Evolutionary conservation across 2,329 filamentous ascomycete genomes (phyloP).

Genomic region (Myriosclerotinia curreyana): DNA sequence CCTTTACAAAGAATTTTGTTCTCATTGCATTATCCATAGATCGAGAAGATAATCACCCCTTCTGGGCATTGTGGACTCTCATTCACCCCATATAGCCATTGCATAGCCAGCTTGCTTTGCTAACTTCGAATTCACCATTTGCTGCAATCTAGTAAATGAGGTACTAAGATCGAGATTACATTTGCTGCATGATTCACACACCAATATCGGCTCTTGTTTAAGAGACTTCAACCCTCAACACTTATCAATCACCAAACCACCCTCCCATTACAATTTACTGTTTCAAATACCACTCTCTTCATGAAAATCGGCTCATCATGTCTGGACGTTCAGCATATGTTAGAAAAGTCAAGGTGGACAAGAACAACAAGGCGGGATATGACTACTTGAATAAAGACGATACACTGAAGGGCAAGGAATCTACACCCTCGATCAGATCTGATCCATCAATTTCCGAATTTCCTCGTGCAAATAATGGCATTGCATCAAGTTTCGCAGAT

Average conservation of each 20-base stretch:
- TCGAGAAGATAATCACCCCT: neutral
- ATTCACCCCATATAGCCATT: neutral
- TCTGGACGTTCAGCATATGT: slow-evolving; percentile 56
- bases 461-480: neutral
- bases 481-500: neutral
- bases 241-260: neutral
- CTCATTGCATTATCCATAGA: neutral
- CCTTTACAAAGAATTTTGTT: neutral
- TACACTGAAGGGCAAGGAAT: slow-evolving; percentile 8
- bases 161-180: too few species aligned
- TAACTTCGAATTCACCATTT: neutral
- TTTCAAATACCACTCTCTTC: neutral
- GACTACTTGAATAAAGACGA: slow-evolving; percentile 18
- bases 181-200: neutral
- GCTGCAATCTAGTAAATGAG: neutral
- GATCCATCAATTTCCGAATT: slow-evolving; percentile 15
- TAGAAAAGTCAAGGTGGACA: slow-evolving; percentile 54
- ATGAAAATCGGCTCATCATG: slow-evolving; percentile 41
- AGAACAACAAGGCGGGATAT: slow-evolving; percentile 27
- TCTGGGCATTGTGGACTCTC: neutral
- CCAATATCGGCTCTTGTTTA: neutral
- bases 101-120: neutral
- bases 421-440: slow-evolving; percentile 6
- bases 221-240: neutral
- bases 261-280: neutral